Evolutionary conservation across 164 flowering plant genomes (phyloP).

Genomic region (Taxillus chinensis): DNA sequence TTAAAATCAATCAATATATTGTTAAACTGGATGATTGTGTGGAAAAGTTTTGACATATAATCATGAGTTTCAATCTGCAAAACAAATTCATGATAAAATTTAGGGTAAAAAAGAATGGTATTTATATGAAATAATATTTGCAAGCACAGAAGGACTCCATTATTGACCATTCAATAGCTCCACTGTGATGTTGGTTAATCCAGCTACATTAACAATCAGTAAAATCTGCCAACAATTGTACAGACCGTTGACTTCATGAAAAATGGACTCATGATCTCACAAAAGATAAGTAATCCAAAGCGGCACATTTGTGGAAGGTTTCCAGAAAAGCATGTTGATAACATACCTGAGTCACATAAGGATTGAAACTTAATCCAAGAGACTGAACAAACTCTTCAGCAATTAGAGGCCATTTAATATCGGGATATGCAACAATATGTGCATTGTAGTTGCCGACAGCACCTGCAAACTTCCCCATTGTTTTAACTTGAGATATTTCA

Average conservation of each 20-base stretch:
- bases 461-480: conserved; percentile 92
- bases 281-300: no score
- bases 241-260: no score
- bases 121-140: neutral
- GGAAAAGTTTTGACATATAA: conserved; percentile 81
- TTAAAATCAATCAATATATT: conserved; percentile 79
- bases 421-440: conserved; percentile 84
- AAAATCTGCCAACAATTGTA: no score
- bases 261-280: no score
- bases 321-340: neutral
- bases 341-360: conserved; percentile 85
- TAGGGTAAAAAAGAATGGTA: neutral
- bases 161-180: no score
- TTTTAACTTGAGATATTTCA: conserved; percentile 40
- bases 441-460: conserved; percentile 97
- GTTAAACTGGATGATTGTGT: conserved; percentile 59
- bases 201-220: no score
- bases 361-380: conserved; percentile 78
- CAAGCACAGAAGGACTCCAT: neutral
- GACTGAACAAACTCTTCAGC: conserved; percentile 84
- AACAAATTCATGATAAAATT: neutral
- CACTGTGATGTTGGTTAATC: no score
- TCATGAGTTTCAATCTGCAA: conserved; percentile 96
- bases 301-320: neutral
- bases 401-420: conserved; percentile 59